Base-by-base conservation (phyloP, 2,329 filamentous ascomycete species). In the Alternaria longipes region DNA sequence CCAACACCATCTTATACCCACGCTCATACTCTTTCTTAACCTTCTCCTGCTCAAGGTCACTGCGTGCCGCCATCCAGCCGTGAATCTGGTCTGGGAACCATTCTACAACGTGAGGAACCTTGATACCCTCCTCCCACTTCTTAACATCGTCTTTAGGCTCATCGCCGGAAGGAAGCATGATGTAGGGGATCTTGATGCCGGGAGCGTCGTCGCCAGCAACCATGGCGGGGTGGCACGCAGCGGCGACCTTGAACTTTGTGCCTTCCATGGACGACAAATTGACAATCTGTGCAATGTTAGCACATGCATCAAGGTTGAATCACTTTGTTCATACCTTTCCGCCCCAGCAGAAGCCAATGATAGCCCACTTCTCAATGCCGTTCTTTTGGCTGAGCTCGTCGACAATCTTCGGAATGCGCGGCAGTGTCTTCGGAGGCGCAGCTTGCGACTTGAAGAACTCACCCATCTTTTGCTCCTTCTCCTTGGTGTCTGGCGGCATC, bases 331-430 rank as follows among this genome's bases (percentile, higher is more conserved):
- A 79, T 83, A 78, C 74, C 74, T 82, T 83, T 20, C 82, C 83
- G 45, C 84, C 84, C 85, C 85, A 88, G 81, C 87, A 89, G 81
- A 81, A 88, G 14, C 87, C 87, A 26, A 89, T 73, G 45, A 89
- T 81, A 3, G 83, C 87, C 86, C 86, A 89, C 53, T 81, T 80
- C 68, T 84, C 80, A 69, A 88, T 84, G 74, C 82, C 69, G 55
- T 67, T 72, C 49, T 78, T 82, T 68, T 72, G 80, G 74, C 85
- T 81, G 54, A 87, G 80, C 68, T 86, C 84, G 28, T 84, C 75
- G 7, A 89, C 80, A 45, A 89, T 79, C 66, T 83, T 83, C 20
- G 85, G 84, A 54, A 89, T 83, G 54, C 84, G 82, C 52, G 83
- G 79, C 34, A 89, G 80, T 8, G 82, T 87, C 75, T 84, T 85